Evolutionary conservation across 164 flowering plant genomes (phyloP), one percentile per base, ranked within the genome.

Genomic region (Magnolia changhungtana): DNA sequence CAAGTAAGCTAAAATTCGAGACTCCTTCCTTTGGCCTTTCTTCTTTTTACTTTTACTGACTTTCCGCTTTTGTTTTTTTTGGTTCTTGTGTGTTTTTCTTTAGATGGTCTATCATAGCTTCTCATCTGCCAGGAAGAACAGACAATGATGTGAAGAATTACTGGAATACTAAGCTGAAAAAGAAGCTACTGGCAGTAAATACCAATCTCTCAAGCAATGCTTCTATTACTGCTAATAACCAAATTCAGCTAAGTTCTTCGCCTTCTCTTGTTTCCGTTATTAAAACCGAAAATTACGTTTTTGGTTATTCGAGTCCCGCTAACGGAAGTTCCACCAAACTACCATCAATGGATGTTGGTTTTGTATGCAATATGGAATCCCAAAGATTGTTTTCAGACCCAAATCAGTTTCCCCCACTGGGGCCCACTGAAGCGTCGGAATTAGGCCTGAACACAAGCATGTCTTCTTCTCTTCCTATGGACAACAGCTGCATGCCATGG

Each of bases 1-100:
- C 84, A 88, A 91, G 96, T 75, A 69, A 24, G 68, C 63, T 29
- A 50, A n/a, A 45, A 50, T 8, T 50, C 5, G n/a, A 1, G 37
- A 14, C 50, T 14, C 5, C n/a, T 1, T 70, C 16, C 23, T 70
- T 1, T 49, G 14, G 18, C n/a, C 18, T n/a, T 21, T 19, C 31
- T 49, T 19, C 20, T 19, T 70, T 2, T 50, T 18, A 19, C 11
- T 70, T 2, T 50, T 18, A 19, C 11, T 69, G 23, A 7, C 50
- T 19, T 45, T 55, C 61, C 18, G 11, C 0, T 16, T 55, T 10
- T 55, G 16, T 55, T 3, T 55, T 20, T 50, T 55, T 20, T 50
- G 8, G 0, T 45, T 45, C 8, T 70, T 18, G 16, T 1, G 7
- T 45, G 49, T 11, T 29, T 45, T 70, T 50, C 9, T 50, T 45